Evolutionary conservation across 768 basidiomycete species (phyloP).

Genomic region (Hericium alpestre): DNA sequence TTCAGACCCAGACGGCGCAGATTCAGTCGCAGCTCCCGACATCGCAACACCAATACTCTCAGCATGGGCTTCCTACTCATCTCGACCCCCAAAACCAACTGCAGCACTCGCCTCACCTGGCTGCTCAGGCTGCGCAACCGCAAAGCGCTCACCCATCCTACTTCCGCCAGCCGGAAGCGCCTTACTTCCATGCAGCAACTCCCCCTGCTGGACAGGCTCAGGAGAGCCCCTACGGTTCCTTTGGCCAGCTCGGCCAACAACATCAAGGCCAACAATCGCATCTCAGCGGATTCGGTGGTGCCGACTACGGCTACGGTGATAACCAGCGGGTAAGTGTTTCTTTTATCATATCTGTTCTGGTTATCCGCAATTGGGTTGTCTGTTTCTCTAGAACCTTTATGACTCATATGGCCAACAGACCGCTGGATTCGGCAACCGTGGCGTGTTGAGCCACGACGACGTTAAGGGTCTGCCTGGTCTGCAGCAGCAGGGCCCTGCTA

Average conservation of each 20-base stretch:
- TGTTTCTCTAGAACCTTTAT: slow-evolving; percentile 51
- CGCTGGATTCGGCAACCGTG: slow-evolving; percentile 51
- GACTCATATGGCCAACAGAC: slow-evolving; percentile 45
- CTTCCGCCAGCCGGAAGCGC: slow-evolving; percentile 59
- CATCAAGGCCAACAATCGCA: slow-evolving; percentile 46
- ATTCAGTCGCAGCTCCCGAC: slow-evolving; percentile 24
- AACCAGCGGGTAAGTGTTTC: slow-evolving; percentile 46
- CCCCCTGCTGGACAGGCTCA: slow-evolving; percentile 61
- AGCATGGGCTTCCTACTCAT: slow-evolving; percentile 56
- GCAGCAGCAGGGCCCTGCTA: slow-evolving; percentile 43
- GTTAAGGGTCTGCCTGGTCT: slow-evolving; percentile 56
- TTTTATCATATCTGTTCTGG: neutral
- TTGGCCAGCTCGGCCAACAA: slow-evolving; percentile 50
- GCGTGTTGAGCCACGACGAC: slow-evolving; percentile 63
- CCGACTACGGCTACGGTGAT: slow-evolving; percentile 63
- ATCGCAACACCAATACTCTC: slow-evolving; percentile 40
- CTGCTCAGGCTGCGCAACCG: slow-evolving; percentile 15
- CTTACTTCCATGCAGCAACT: slow-evolving; percentile 72
- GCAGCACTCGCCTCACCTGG: slow-evolving; percentile 30
- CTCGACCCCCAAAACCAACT: slow-evolving; percentile 45
- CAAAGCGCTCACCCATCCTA: slow-evolving; percentile 45
- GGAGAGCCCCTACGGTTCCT: slow-evolving; percentile 50
- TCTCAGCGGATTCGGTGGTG: slow-evolving; percentile 43
- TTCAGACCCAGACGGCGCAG: slow-evolving; percentile 24
- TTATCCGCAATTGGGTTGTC: slow-evolving; percentile 12